Evolutionary conservation across 2,329 filamentous ascomycete genomes (phyloP), one percentile per base, ranked within the genome.

Genomic region (Trichoderma sp.): DNA sequence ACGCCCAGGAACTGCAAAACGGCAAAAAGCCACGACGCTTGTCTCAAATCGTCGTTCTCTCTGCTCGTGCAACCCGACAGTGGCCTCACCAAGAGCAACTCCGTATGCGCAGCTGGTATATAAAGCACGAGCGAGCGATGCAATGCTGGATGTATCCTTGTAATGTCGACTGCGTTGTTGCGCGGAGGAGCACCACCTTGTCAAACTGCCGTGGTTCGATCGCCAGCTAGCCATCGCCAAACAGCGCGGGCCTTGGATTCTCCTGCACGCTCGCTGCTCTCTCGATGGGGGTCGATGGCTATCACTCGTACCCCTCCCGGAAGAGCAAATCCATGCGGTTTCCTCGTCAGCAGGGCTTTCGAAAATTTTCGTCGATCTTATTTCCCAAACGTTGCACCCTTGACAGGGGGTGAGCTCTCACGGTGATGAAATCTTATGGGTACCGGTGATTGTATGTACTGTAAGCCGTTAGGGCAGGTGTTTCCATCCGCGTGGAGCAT

Each of bases 401-500:
- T 54, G 48, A 30, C 48, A 52, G 44, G 48, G 59, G 48, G 47
- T 34, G 39, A 44, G 15, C 17, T 52, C 58, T 51, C 58, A 44
- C 7, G 21, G 58, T 10, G 24, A 26, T 54, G 39, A 45, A 10
- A 44, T 54, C 41, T 62, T 62, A 54, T 39, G 45, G 59, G 48
- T 43, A 24, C 21, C 3, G 3, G 21, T 3, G 21, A 26, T 54
- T 62, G 15, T n/a, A n/a, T n/a, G n/a, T n/a, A n/a, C n/a, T n/a
- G n/a, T 48, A 54, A 54, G 34, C 52, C 44, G 59, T 48, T 50
- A 52, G 52, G 59, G 26, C 59, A 24, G 24, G 48, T 39, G 34
- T 39, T 10, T 39, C 24, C 21, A 41, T 45, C 48, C 19, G 39
- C 58, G 58, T 62, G 58, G 58, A 62, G 58, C 57, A 60, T 19